Conservation (phyloP, 257 asterid species). For the Solanum virginianum region DNA sequence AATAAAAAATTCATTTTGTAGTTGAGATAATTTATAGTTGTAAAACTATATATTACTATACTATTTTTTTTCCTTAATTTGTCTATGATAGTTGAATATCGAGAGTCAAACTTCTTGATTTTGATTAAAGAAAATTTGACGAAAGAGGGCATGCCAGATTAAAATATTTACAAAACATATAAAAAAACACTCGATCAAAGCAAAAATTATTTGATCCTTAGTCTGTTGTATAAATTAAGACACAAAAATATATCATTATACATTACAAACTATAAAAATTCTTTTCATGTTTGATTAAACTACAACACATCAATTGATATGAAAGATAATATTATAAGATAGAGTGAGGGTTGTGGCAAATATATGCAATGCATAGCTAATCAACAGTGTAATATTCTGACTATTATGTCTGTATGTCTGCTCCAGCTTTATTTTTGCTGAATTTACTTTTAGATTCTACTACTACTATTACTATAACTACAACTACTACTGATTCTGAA, state of each 20-base stretch:
- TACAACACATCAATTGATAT: not conserved
- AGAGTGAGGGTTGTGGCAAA: not conserved
- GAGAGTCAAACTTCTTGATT: not conserved
- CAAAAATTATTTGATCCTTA: too few species aligned
- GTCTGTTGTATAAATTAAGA: not conserved
- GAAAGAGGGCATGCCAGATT: too few species aligned
- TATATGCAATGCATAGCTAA: slow-evolving; percentile 1
- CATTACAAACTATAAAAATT: not conserved
- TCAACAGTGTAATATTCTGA: slow-evolving; percentile 2
- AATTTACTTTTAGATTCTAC: slow-evolving; percentile 2
- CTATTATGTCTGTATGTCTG: not conserved
- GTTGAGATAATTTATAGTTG: not conserved
- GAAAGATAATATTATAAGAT: not conserved
- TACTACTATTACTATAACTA: not conserved
- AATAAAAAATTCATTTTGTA: not conserved
- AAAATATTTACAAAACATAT: too few species aligned
- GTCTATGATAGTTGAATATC: not conserved
- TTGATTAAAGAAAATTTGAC: not conserved
- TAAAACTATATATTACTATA: not conserved
- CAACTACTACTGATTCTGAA: not conserved
- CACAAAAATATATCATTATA: not conserved
- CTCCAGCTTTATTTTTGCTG: not conserved
- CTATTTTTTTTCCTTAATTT: not conserved
- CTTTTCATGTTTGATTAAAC: not conserved
- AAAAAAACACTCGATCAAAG: too few species aligned